A percentile compares a stretch with the other conserved stretches of the same genome.
phyloP scores from a whole-genome alignment of 176 grass and related monocot genomes.

The Calamus simplicifolius region DNA sequence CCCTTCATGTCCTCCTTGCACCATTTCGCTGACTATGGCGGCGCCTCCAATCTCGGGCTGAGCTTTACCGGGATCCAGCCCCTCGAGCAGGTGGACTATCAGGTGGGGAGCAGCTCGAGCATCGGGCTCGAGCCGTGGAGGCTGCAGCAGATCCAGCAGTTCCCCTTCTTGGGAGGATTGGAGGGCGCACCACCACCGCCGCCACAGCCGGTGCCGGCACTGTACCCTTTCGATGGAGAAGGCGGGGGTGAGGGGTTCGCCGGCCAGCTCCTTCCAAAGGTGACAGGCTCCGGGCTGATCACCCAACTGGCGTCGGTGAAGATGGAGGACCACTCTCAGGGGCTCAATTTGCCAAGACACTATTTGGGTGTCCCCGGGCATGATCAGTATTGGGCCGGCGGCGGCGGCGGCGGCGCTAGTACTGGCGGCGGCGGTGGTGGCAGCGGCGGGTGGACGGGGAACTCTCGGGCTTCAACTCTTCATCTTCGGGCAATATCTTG shows the following conservation, averaged over 20 bases:
- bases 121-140: slow-evolving; percentile 39
- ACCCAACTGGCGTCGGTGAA: slow-evolving; percentile 86
- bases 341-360: slow-evolving; percentile 16
- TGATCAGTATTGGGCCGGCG: slow-evolving; percentile 58
- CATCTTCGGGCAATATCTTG: slow-evolving; percentile 70
- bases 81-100: slow-evolving; percentile 42
- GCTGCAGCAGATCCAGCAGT: slow-evolving; percentile 31
- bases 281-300: slow-evolving; percentile 54
- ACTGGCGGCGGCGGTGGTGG: background rate
- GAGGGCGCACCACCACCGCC: slow-evolving; percentile 29
- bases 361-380: slow-evolving; percentile 34
- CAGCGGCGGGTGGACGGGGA: slow-evolving; percentile 53
- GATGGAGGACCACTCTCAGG: slow-evolving; percentile 54
- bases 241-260: slow-evolving; percentile 6
- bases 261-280: slow-evolving; percentile 44
- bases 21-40: slow-evolving; percentile 10
- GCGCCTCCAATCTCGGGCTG: slow-evolving; percentile 35
- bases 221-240: slow-evolving; percentile 42
- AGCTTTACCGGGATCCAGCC: slow-evolving; percentile 35
- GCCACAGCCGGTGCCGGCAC: slow-evolving; percentile 32
- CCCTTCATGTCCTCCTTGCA: slow-evolving; percentile 39
- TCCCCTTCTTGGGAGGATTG: slow-evolving; percentile 12
- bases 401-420: slow-evolving; percentile 2
- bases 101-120: slow-evolving; percentile 26
- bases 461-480: slow-evolving; percentile 76